Evolutionary conservation across 345 rosid genomes (phyloP).

Genomic region (Erodium maritimum): DNA sequence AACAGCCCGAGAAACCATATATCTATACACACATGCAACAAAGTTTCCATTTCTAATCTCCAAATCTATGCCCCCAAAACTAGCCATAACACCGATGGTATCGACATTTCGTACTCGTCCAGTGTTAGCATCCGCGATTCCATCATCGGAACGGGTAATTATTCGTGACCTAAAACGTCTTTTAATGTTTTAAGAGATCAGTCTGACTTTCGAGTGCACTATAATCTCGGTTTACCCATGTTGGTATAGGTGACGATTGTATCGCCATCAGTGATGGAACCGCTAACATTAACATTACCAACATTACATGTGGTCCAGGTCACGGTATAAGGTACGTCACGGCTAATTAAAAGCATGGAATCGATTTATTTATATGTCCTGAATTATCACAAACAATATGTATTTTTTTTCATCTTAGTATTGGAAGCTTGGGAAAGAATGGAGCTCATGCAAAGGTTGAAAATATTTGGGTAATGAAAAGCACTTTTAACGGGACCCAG

Average conservation of each 20-base stretch:
- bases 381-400: too few species aligned
- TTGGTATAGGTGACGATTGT: slow-evolving; percentile 70
- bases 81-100: slow-evolving; percentile 93
- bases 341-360: too few species aligned
- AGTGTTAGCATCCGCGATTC: slow-evolving; percentile 46
- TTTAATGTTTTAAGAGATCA: neutral
- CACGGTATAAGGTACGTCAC: slow-evolving; percentile 76
- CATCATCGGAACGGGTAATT: slow-evolving; percentile 57
- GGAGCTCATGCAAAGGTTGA: slow-evolving; percentile 15
- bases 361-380: too few species aligned
- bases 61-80: slow-evolving; percentile 27
- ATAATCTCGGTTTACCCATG: neutral
- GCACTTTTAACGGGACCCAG: slow-evolving; percentile 17
- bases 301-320: slow-evolving; percentile 86
- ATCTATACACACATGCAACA: neutral
- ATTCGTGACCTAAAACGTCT: neutral
- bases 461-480: slow-evolving; percentile 16
- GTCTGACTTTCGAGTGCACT: neutral
- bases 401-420: slow-evolving; percentile 7
- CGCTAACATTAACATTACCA: slow-evolving; percentile 58
- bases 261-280: slow-evolving; percentile 85
- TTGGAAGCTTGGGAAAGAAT: slow-evolving; percentile 33
- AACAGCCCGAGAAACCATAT: neutral
- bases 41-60: neutral
- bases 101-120: slow-evolving; percentile 58